Evolutionary conservation across 1,284 basidiomycete species (phyloP), one percentile per base, ranked within the genome.

Genomic region (Entoloma clypeatum): DNA sequence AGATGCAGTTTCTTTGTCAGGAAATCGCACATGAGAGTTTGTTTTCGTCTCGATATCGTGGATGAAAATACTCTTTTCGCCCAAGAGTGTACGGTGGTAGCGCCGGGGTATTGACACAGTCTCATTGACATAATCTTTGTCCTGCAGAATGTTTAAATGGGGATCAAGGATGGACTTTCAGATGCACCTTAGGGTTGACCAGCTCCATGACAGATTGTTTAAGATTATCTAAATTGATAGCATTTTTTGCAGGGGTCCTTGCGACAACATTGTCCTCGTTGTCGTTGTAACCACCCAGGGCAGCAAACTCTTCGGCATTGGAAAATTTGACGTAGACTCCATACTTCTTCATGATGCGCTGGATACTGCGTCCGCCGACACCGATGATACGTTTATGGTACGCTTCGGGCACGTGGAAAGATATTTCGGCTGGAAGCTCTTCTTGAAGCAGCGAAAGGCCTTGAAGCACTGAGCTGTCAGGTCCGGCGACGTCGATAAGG

Each of bases 331-430:
- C 96, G 67, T 98, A 99, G 18, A 98, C 95, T 22, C 95, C 95
- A 57, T 89, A 97, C 64, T 96, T 94, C 71, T 98, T 98, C 95
- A 99, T 99, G 65, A 99, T 99, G 47, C 92, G 81, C 64, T 99
- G 95, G 46, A 99, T 99, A 66, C 95, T 99, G 59, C 94, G 89
- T 22, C 95, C 95, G 30, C 93, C 95, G 18, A 98, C 95, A 47
- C 95, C 95, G 54, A 99, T 99, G 63, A 99, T 99, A 48, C 96
- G 89, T 68, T 99, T 99, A 72, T 99, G 95, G 63, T 98, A 99
- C 36, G 84, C 82, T 66, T 99, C 95, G 16, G 96, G 95, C 6
- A 99, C 93, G 65, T 98, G 94, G 79, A 99, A 99, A 17, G 93
- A 97, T 39, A 97, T 89, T 65, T 99, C 95, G n/a, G 96, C 94